Conservation (phyloP, 768 basidiomycete species). For the Panaeolus papilionaceus region DNA sequence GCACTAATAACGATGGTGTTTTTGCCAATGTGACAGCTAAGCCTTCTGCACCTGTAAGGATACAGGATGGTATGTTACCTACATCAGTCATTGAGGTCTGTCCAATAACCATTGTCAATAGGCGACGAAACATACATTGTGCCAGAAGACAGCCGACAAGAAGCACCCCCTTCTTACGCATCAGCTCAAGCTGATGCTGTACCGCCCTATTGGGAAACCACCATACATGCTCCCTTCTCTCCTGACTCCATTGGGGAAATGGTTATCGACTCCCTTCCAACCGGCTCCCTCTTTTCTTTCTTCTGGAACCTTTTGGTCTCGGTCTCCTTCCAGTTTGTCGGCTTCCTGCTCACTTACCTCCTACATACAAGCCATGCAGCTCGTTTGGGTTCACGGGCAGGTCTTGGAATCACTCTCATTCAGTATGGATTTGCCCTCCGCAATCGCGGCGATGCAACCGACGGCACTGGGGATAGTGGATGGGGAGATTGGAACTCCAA, state of each 20-base stretch:
- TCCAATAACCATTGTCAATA: conserved; percentile 30
- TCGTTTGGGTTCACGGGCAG: conserved; percentile 91
- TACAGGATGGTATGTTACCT: conserved; percentile 62
- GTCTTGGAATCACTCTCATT: conserved; percentile 94
- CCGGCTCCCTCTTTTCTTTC: conserved; percentile 84
- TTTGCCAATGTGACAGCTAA: conserved; percentile 97
- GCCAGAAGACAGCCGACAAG: conserved; percentile 83
- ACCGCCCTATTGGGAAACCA: conserved; percentile 98
- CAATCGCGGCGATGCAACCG: conserved; percentile 50
- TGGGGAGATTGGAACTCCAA: conserved; percentile 40
- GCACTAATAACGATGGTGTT: conserved; percentile 85
- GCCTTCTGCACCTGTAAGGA: conserved; percentile 60
- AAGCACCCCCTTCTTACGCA: conserved; percentile 92
- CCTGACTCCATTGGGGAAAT: conserved; percentile 75
- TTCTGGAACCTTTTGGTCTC: conserved; percentile 94
- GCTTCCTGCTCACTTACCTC: conserved; percentile 91
- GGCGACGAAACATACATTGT: conserved; percentile 77
- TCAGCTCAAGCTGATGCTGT: conserved; percentile 94
- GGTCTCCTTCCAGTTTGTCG: conserved; percentile 97
- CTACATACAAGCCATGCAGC: conserved; percentile 94
- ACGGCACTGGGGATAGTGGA: conserved; percentile 34
- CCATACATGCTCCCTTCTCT: conserved; percentile 87
- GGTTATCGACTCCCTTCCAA: conserved; percentile 88
- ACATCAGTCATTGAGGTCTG: conserved; percentile 9
- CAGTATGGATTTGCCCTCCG: conserved; percentile 92